Base-by-base conservation (phyloP, 2,329 filamentous ascomycete species). In the Byssothecium circinans region DNA sequence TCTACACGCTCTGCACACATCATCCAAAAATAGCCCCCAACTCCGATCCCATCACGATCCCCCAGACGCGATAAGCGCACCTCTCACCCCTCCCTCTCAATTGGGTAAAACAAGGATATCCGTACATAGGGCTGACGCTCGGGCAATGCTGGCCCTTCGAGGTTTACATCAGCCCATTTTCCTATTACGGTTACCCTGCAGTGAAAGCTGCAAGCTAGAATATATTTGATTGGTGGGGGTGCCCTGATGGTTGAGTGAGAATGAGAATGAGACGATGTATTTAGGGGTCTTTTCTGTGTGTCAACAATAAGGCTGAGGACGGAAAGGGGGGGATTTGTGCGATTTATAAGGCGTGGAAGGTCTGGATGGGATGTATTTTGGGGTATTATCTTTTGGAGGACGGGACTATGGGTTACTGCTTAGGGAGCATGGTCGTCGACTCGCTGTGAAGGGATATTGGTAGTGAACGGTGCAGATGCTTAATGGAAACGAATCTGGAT, bases 31-130 rank as follows among this genome's bases (percentile, higher is more conserved):
- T 52, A 52, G 38, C 27, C 25, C 20, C 27, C 18, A 25, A 15
- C 37, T 30, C 41, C 35, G 40, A 38, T 30, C 22, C 35, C 33
- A 8, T 32, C 29, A n/a, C 29, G 29, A 32, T 32, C 29, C 20
- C 23, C 5, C 43, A 52, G 42, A 36, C 49, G 49, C 42, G 41
- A 52, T 46, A 49, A 42, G 29, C 49, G 49, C 49, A 45, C 19
- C 29, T 40, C 27, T 23, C 14, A 30, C 35, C 23, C 23, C 23
- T 25, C 23, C 23, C 5, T 10, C 10, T 6, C 23, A 25, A n/a
- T n/a, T n/a, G n/a, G n/a, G 23, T 5, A 10, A 25, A 6, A 25
- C 23, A 10, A 6, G 10, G 6, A 25, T 25, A 25, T 5, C 5
- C 10, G 10, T 10, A 25, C 10, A 25, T 18, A 14, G 46, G 36